phyloP scores from a whole-genome alignment of 352 stramenopile species.

The Blastocystis sp. region DNA sequence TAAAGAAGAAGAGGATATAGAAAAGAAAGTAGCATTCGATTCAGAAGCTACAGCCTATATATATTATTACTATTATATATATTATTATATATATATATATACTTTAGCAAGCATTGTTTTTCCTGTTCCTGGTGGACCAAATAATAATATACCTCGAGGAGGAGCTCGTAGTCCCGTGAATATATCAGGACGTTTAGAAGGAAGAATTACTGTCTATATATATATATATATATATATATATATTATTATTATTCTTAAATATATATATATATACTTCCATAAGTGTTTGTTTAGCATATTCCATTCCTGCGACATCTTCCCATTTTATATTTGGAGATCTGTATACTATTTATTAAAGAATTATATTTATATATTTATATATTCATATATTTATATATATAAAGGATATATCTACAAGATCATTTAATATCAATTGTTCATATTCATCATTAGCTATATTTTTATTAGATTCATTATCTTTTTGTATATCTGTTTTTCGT shows the following conservation, averaged over 20 bases:
- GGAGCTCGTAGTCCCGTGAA: conserved; percentile 67
- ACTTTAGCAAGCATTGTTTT: conserved; percentile 54
- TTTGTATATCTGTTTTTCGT: too few species aligned
- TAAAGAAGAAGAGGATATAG: conserved; percentile 69
- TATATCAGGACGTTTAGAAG: conserved; percentile 72
- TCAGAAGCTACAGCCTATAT: conserved; percentile 65
- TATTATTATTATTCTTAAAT: too few species aligned
- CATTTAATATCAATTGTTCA: too few species aligned
- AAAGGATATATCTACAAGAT: too few species aligned
- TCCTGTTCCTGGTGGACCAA: conserved; percentile 61
- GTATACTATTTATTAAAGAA: too few species aligned
- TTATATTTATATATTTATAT: too few species aligned
- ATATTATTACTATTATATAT: neutral
- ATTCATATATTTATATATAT: too few species aligned
- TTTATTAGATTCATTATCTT: too few species aligned
- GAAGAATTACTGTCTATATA: conserved; percentile 77
- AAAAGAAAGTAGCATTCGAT: conserved; percentile 90
- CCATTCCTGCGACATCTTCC: conserved; percentile 58
- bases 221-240: too few species aligned
- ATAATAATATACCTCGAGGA: conserved; percentile 66
- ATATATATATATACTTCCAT: too few species aligned
- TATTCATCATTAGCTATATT: too few species aligned
- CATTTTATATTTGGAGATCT: conserved; percentile 57
- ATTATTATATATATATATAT: too few species aligned
- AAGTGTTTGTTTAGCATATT: conserved; percentile 62